These are phyloP conservation scores for Panus rudis DNA, from an alignment of 768 basidiomycete genomes.

Conservation along the genomic window DNA sequence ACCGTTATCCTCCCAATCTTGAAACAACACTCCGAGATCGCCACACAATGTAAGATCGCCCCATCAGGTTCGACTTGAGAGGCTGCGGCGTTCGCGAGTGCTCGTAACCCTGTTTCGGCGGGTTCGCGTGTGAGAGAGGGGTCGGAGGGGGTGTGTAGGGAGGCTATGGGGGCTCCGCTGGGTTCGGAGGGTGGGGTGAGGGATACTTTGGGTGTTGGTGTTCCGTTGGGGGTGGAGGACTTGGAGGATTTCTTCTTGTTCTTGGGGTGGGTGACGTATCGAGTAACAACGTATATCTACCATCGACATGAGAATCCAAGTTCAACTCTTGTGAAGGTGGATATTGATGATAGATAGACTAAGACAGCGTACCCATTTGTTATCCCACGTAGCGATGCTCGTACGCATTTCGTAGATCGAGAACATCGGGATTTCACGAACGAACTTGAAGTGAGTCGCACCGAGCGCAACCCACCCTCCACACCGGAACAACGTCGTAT, in stretches of 20 bases:
- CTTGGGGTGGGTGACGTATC: conserved; percentile 52
- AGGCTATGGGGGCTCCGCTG: conserved; percentile 3
- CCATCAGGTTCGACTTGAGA: conserved; percentile 37
- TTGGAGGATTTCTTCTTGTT: conserved; percentile 20
- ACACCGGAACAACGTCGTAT: conserved; percentile 49
- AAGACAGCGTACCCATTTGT: conserved; percentile 60
- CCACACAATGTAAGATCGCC: conserved; percentile 52
- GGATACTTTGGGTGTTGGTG: conserved; percentile 8
- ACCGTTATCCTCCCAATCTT: conserved; percentile 68
- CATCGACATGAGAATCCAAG: no score
- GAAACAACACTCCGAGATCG: conserved; percentile 59
- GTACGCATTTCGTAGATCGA: conserved; percentile 54
- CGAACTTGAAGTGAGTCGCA: conserved; percentile 61
- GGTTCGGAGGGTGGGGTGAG: conserved; percentile 3
- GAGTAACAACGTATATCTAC: conserved; percentile 57
- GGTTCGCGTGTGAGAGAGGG: conserved; percentile 4
- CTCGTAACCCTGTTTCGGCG: background rate
- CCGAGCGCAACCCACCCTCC: conserved; percentile 60
- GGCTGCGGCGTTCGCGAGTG: conserved; percentile 5
- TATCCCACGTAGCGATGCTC: conserved; percentile 57
- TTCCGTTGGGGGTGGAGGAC: conserved; percentile 9
- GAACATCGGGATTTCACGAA: conserved; percentile 64
- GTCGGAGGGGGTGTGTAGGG: conserved; percentile 2
- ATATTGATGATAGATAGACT: background rate
- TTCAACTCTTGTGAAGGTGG: no score